Evolutionary conservation across 306 rosid genomes (phyloP).

Genomic region (Prosopis cineraria): DNA sequence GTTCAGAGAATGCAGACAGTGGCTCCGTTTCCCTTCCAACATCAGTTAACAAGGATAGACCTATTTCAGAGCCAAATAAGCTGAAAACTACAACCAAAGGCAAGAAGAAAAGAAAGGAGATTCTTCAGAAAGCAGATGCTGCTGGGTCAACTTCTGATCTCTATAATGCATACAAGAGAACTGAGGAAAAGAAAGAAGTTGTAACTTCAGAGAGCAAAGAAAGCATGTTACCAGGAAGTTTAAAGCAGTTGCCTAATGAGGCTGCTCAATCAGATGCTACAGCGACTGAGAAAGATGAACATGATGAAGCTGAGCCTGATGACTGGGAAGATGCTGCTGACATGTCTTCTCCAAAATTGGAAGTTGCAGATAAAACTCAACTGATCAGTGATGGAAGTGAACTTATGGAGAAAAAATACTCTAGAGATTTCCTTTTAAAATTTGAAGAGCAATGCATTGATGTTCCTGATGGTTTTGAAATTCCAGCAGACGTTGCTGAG

Average conservation of each 20-base stretch:
- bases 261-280: slow-evolving; percentile 25
- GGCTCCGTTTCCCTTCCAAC: slow-evolving; percentile 38
- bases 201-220: slow-evolving; percentile 42
- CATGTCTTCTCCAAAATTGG: slow-evolving; percentile 68
- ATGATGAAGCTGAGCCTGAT: slow-evolving; percentile 71
- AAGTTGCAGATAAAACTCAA: slow-evolving; percentile 45
- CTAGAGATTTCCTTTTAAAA: slow-evolving; percentile 83
- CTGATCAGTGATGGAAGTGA: slow-evolving; percentile 46
- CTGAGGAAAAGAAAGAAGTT: slow-evolving; percentile 76
- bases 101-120: slow-evolving; percentile 62
- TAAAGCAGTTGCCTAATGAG: slow-evolving; percentile 43
- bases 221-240: slow-evolving; percentile 40
- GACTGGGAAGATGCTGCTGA: slow-evolving; percentile 99
- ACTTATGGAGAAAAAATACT: slow-evolving; percentile 61
- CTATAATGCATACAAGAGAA: slow-evolving; percentile 86
- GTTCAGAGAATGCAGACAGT: slow-evolving; percentile 44
- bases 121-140: slow-evolving; percentile 90
- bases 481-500: slow-evolving; percentile 52
- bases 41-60: slow-evolving; percentile 51
- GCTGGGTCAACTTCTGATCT: slow-evolving; percentile 83
- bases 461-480: slow-evolving; percentile 70
- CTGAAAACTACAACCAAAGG: slow-evolving; percentile 43
- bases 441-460: slow-evolving; percentile 58
- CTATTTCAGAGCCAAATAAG: slow-evolving; percentile 53
- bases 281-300: slow-evolving; percentile 33